Percentiles rank a stretch among this genome's conserved stretches.
These are phyloP conservation scores for Biancaea sappan DNA, from an alignment of 306 rosid genomes.

Conservation along the genomic window DNA sequence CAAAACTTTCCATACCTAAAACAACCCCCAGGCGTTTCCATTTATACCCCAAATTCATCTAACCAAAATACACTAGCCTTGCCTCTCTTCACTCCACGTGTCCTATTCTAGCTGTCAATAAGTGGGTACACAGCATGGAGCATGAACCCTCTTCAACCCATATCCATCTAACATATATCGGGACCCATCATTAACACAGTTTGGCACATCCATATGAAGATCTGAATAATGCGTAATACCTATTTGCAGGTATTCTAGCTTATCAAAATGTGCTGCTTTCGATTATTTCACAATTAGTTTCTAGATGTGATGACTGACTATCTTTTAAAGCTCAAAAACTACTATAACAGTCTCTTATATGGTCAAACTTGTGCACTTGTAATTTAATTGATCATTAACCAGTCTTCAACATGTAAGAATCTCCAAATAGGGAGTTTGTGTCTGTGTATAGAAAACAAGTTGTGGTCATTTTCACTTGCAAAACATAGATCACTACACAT, in stretches of 20 bases:
- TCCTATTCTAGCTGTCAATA: no score
- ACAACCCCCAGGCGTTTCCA: no score
- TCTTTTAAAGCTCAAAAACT: not conserved
- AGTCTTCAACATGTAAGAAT: not conserved
- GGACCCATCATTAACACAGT: no score
- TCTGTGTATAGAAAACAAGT: not conserved
- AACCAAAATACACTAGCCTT: no score
- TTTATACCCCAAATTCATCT: no score
- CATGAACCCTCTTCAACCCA: no score
- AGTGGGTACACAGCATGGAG: no score
- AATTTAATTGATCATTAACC: not conserved
- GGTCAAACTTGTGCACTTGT: not conserved
- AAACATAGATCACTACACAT: not conserved
- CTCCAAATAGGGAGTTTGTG: not conserved
- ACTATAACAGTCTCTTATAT: not conserved
- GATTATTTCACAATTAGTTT: not conserved
- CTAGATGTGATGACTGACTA: not conserved
- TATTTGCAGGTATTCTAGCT: not conserved
- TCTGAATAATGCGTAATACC: not conserved
- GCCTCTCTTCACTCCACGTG: no score
- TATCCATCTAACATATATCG: no score
- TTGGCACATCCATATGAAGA: not conserved
- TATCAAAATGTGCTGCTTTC: no score
- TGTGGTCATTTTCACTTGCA: not conserved
- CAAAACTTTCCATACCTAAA: no score